A percentile compares a stretch with the other conserved stretches of the same genome.
phyloP scores from a whole-genome alignment of 768 basidiomycete genomes.

The Tulasnella sp. region DNA sequence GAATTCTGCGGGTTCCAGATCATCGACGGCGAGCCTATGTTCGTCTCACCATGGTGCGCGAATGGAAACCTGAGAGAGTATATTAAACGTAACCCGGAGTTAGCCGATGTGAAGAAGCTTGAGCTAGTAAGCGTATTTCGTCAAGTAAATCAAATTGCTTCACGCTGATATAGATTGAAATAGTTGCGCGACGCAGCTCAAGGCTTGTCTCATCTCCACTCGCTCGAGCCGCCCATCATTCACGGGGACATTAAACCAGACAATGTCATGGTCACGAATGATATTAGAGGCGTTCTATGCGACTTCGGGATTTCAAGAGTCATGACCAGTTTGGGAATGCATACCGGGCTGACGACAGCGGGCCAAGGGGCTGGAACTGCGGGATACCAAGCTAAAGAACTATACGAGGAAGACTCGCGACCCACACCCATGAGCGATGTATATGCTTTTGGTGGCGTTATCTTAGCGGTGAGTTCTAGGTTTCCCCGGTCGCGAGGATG shows the following conservation, averaged over 20 bases:
- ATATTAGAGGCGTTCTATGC: neutral
- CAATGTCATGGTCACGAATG: neutral
- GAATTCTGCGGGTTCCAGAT: neutral
- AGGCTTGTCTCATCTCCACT: neutral
- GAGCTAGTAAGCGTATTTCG: neutral
- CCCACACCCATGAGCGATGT: neutral
- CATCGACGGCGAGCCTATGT: neutral
- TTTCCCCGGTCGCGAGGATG: neutral
- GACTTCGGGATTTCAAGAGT: neutral
- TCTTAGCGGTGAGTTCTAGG: neutral
- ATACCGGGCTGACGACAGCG: neutral
- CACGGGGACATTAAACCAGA: conserved; percentile 1
- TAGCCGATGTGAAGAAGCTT: neutral
- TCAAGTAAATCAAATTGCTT: too few species aligned
- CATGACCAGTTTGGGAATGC: neutral
- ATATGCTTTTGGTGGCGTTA: conserved; percentile 6
- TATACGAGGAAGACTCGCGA: neutral
- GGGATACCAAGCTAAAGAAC: neutral
- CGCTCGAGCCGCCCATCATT: neutral
- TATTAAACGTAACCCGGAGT: neutral
- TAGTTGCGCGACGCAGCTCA: neutral
- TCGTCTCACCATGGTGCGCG: conserved; percentile 6
- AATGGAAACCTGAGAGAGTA: conserved; percentile 7
- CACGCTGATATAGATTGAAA: neutral
- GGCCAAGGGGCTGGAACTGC: neutral